Conservation (phyloP, 2,329 filamentous ascomycete species). For the Microdochium paspali region DNA sequence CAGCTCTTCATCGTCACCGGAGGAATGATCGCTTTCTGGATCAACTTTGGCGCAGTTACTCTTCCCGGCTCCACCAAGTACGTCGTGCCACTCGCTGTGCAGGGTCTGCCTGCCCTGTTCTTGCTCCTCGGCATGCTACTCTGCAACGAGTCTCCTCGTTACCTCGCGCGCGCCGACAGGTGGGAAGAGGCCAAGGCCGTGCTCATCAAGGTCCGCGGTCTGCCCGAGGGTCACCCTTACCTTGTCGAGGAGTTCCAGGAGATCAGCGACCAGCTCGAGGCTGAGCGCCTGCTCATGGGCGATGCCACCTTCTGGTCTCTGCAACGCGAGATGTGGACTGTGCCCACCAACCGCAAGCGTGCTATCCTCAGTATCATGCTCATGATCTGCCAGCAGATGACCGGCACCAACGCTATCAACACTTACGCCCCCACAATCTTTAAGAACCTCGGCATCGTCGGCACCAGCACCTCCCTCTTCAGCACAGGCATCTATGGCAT, state of each 20-base stretch:
- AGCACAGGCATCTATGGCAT: slow-evolving; percentile 56
- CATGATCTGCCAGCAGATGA: slow-evolving; percentile 66
- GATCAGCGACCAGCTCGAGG: slow-evolving; percentile 51
- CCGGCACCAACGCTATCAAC: slow-evolving; percentile 36
- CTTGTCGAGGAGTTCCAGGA: slow-evolving; percentile 51
- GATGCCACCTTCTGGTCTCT: slow-evolving; percentile 45
- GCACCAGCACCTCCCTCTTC: slow-evolving; percentile 43
- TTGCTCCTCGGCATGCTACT: slow-evolving; percentile 51
- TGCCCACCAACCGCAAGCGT: slow-evolving; percentile 53
- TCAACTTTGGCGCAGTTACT: slow-evolving; percentile 38
- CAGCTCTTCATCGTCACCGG: slow-evolving; percentile 36
- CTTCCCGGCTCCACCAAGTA: slow-evolving; percentile 28
- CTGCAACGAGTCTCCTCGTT: slow-evolving; percentile 56
- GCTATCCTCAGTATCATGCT: slow-evolving; percentile 50
- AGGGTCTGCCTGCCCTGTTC: slow-evolving; percentile 51
- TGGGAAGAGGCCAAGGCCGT: slow-evolving; percentile 52
- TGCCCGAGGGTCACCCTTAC: slow-evolving; percentile 42
- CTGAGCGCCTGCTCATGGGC: slow-evolving; percentile 48
- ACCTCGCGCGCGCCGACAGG: slow-evolving; percentile 52
- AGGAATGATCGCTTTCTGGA: slow-evolving; percentile 34
- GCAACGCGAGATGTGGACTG: slow-evolving; percentile 54
- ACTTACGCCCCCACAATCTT: slow-evolving; percentile 22
- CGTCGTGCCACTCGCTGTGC: slow-evolving; percentile 53
- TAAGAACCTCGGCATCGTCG: slow-evolving; percentile 24
- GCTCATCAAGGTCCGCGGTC: slow-evolving; percentile 44